Percentiles rank a stretch among this genome's conserved stretches.
Conservation (phyloP, 2,329 filamentous ascomycete genomes). For the Macrophomina tecta region DNA sequence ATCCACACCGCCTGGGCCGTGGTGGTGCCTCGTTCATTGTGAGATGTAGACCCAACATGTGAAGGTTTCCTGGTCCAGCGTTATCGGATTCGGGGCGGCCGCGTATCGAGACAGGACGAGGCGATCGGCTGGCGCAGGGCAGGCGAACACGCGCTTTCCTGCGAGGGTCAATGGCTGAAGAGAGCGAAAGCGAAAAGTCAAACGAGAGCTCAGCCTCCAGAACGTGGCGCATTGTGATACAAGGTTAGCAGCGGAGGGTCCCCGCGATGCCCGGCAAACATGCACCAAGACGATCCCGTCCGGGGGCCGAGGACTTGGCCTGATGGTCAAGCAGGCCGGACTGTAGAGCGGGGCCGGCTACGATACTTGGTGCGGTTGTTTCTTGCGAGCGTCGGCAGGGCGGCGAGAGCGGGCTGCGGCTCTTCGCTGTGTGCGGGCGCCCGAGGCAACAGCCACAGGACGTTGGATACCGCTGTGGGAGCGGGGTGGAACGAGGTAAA, state of each 20-base stretch:
- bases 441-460: neutral
- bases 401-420: neutral
- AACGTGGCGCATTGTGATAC: neutral
- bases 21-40: no score
- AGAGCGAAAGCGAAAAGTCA: neutral
- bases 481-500: neutral
- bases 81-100: neutral
- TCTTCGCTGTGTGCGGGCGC: neutral
- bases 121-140: neutral
- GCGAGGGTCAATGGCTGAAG: neutral
- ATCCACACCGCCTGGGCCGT: no score
- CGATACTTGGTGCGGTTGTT: neutral
- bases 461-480: no score
- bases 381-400: neutral
- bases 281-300: neutral
- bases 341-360: constrained; percentile 10
- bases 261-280: constrained; percentile 5
- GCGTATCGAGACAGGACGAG: neutral
- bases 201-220: neutral
- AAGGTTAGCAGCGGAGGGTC: neutral
- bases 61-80: neutral
- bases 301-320: neutral
- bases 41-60: no score
- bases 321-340: constrained; percentile 7
- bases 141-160: neutral